Conservation (phyloP, 2,329 filamentous ascomycete genomes). For the Beauveria rudraprayagi region DNA sequence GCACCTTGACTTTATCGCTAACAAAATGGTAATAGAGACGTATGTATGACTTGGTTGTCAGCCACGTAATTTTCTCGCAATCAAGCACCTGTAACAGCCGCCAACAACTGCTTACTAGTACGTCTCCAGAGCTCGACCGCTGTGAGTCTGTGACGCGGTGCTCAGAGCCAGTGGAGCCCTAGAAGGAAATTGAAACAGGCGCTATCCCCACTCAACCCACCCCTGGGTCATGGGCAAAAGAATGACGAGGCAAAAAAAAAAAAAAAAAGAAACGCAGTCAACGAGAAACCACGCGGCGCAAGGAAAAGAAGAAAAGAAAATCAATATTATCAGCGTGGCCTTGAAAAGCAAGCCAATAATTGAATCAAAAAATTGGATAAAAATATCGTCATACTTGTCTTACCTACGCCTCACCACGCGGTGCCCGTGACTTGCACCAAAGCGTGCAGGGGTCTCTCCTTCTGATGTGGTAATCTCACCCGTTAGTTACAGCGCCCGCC, state of each 20-base stretch:
- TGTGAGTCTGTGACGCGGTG: conserved; percentile 2
- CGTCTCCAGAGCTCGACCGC: background rate
- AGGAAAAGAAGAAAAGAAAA: too few relatives aligned
- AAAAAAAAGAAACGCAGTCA: background rate
- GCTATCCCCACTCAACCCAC: conserved; percentile 16
- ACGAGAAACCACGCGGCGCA: background rate
- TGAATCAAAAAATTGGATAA: background rate
- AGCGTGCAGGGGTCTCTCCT: background rate
- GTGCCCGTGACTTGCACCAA: background rate
- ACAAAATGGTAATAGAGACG: too few relatives aligned
- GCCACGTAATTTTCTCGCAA: too few relatives aligned
- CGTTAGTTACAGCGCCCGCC: background rate
- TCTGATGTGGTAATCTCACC: background rate
- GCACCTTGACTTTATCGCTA: too few relatives aligned
- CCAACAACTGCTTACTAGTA: background rate
- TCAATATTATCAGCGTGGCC: background rate
- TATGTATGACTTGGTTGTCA: too few relatives aligned
- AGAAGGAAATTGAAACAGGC: conserved; percentile 14
- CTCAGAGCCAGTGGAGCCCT: background rate
- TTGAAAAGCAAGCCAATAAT: background rate
- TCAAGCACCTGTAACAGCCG: background rate
- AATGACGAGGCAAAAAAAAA: background rate
- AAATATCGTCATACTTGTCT: background rate
- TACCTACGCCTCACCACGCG: background rate
- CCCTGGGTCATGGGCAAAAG: background rate